Base-by-base conservation (phyloP, 2,329 filamentous ascomycete species). In the Akanthomyces muscarius region DNA sequence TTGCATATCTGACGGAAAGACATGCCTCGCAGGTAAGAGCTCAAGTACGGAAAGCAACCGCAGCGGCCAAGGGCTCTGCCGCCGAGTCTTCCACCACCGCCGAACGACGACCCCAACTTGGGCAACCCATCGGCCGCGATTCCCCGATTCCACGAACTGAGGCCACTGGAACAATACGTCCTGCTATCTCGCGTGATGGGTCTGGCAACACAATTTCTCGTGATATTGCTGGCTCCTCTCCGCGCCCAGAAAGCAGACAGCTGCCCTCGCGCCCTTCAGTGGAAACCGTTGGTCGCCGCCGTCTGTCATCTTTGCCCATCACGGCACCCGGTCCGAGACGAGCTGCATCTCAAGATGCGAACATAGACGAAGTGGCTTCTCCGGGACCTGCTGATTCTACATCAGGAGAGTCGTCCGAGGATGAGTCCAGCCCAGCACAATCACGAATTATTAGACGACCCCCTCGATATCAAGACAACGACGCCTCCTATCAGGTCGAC, bases 1-100 rank as follows among this genome's bases (percentile, higher is more conserved):
- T 92, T 66, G 92, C 92, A 74, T 97, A 92, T 85, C 85, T 98
- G 6, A 97, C 95, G 71, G 93, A 98, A 73, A 84, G 91, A 58
- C 92, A 98, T 77, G 85, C 96, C 33, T 90, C 91, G 0, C 92
- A 97, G 73, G 91, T 98, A 54, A 87, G 91, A 68, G 92, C 90
- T 23, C 92, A 97, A 77, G 92, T 98, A 80, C 87, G 90, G 65
- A 95, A 89, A 72, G 86, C 88, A 50, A 86, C 84, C 3, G 83
- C 82, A 7, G 81, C 82, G 3, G 81, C 80, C 25, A 81, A 83
- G 59, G 83, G 83, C 63, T 86, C 86, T 4, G 76, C 80, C 21
- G 74, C 79, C 63, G 84, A 81, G 68, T 76, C 72, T 68, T 70
- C 70, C 68, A 72, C 71, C 67, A 65, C 64, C 68, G 68, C 76